Base-by-base conservation (phyloP, 345 rosid species). In the Eucalyptus cloeziana region DNA sequence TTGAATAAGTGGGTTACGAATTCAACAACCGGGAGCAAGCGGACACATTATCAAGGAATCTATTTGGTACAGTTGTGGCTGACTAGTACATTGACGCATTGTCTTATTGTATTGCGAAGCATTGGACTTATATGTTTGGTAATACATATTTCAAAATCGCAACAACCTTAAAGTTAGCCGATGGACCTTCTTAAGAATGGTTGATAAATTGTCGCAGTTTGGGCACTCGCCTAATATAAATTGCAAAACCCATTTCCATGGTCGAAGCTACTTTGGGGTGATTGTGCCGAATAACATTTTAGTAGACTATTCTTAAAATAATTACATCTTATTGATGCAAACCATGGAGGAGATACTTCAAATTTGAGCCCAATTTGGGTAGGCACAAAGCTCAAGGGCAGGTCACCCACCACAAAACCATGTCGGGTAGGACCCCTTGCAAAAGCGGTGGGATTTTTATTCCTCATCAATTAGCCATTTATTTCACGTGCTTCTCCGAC, bases 1-100 rank as follows among this genome's bases (percentile, higher is more conserved):
- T 60, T 60, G n/a, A 60, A 58, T 58, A 58, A 60, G 4, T 60
- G 67, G 31, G 8, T 60, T 60, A 25, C 31, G 7, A 27, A 6
- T 62, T 62, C 33, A 13, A 62, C 33, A 30, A 62, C 37, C 2
- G 0, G 0, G 43, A 4, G 43, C 1, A 31, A 0, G 12, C 4
- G 2, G 8, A 62, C 69, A 62, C 0, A 62, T 27, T 27, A 27
- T 0, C 31, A n/a, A 62, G 3, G 0, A n/a, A 64, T n/a, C 4
- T 13, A 0, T 62, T 62, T 30, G 1, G 15, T 64, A 64, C 4
- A 14, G 3, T 0, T 0, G 0, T 64, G 37, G 37, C 1, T 7
- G 1, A 64, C 76, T n/a, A 30, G n/a, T 12, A 16, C 0, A 2
- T 1, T 9, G 2, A 69, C 21, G 0, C 5, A 16, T 16, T 14